A percentile compares a stretch with the other conserved stretches of the same genome.
These are phyloP conservation scores for Stephanocyclus meneghinianus DNA, from an alignment of 352 stramenopile genomes.

Conservation along the genomic window DNA sequence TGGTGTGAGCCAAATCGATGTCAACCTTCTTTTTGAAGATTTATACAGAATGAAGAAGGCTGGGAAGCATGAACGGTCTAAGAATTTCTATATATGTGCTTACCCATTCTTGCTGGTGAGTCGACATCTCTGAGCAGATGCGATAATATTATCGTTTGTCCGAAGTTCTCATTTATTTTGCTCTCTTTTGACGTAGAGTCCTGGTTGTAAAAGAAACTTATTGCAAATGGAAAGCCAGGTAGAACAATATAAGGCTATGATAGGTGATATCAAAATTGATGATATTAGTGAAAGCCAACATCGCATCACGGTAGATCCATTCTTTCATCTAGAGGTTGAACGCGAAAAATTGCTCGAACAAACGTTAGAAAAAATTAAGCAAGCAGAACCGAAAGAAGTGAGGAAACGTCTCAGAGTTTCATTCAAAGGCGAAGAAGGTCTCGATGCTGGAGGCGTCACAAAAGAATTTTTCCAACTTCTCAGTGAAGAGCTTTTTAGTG, in stretches of 20 bases:
- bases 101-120: slow-evolving; percentile 80
- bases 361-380: slow-evolving; percentile 73
- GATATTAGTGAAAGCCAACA: slow-evolving; percentile 34
- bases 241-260: slow-evolving; percentile 72
- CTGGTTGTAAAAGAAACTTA: slow-evolving; percentile 78
- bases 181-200: slow-evolving; percentile 34
- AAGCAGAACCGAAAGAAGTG: slow-evolving; percentile 66
- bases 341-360: slow-evolving; percentile 79
- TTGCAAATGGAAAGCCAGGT: slow-evolving; percentile 81
- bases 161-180: slow-evolving; percentile 1
- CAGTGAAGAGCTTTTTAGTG: slow-evolving; percentile 84
- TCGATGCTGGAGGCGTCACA: slow-evolving; percentile 87
- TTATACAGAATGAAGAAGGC: slow-evolving; percentile 60
- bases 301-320: slow-evolving; percentile 70
- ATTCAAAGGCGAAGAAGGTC: slow-evolving; percentile 86
- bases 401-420: slow-evolving; percentile 79
- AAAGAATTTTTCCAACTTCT: slow-evolving; percentile 90
- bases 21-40: slow-evolving; percentile 67
- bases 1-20: slow-evolving; percentile 54
- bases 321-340: slow-evolving; percentile 81
- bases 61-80: slow-evolving; percentile 35
- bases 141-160: no score
- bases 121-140: not conserved
- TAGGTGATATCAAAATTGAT: slow-evolving; percentile 48
- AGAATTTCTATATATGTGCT: slow-evolving; percentile 79